A percentile compares a stretch with the other conserved stretches of the same genome.
Evolutionary conservation across 2,329 filamentous ascomycete genomes (phyloP).

Genomic region (Fusarium nurragi): DNA sequence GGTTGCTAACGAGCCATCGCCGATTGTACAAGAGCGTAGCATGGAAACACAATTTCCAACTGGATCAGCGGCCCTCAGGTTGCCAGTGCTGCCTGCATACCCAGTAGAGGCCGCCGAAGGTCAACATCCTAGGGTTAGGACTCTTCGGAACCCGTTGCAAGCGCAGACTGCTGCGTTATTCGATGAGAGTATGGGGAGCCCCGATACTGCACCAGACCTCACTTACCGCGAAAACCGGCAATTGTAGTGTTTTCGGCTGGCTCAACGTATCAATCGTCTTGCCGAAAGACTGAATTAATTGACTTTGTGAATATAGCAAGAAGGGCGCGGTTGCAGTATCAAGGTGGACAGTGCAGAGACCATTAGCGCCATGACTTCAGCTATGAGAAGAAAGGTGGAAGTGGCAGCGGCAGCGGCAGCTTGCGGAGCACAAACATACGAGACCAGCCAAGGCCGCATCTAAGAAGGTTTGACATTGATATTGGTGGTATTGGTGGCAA

Average conservation of each 20-base stretch:
- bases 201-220: conserved; percentile 12
- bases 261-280: neutral
- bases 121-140: conserved; percentile 2
- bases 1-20: neutral
- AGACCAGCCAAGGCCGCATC: conserved; percentile 5
- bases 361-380: neutral
- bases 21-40: neutral
- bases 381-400: neutral
- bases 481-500: conserved; percentile 28
- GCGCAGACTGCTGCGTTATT: neutral
- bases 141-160: conserved; percentile 29
- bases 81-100: conserved; percentile 29
- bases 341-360: neutral
- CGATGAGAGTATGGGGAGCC: conserved; percentile 4
- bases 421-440: conserved; percentile 23
- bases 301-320: neutral
- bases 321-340: neutral
- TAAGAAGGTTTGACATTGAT: conserved; percentile 33
- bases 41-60: conserved; percentile 4
- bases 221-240: conserved; percentile 21
- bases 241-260: conserved; percentile 20
- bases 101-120: conserved; percentile 2
- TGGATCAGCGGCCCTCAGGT: conserved; percentile 16
- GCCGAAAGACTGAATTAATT: neutral
- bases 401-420: neutral